Base-by-base conservation (phyloP, 768 basidiomycete species). In the Amanita phalloides region DNA sequence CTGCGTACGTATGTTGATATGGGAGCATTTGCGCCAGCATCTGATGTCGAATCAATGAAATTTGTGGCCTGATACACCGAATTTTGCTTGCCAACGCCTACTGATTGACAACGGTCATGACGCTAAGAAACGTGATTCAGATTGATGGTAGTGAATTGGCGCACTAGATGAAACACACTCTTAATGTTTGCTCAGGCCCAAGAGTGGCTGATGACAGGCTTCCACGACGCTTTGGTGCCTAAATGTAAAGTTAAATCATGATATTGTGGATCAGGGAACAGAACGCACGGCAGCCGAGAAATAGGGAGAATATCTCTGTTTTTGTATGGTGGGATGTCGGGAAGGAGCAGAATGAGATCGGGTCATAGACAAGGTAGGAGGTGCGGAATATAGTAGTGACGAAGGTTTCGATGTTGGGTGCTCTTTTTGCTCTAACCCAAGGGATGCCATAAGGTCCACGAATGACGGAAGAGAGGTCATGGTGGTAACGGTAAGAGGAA, bases 401-500 rank as follows among this genome's bases (percentile, higher is more conserved):
- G 71, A 68, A 46, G 68, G 57, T 44, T 66, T 74, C 23, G 73
- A 70, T 56, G 55, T 57, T 59, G 58, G 46, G 44, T 68, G 65
- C 49, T 68, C 44, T 28, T 62, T 64, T 57, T 75, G 74, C 57
- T 86, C 79, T 65, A 90, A 73, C 56, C 86, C 89, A 58, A 91
- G 73, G 54, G 89, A 79, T 56, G 79, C 79, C 86, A 91, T 88
- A 64, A 91, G 84, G 70, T 90, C 82, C 53, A 88, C 81, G 65
- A 91, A 91, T 52, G 89, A 90, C 61, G 89, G 89, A 60, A 90
- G 81, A 61, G 85, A 67, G 63, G 83, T 71, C 83, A 84, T 87
- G 60, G n/a, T 28, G 26, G 28, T 60, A 56, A 58, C 62, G 55
- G 60, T 62, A 50, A 61, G 61, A 57, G 60, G 60, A 59, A 13